Conservation (phyloP, 257 asterid species). For the Gentiana straminea region DNA sequence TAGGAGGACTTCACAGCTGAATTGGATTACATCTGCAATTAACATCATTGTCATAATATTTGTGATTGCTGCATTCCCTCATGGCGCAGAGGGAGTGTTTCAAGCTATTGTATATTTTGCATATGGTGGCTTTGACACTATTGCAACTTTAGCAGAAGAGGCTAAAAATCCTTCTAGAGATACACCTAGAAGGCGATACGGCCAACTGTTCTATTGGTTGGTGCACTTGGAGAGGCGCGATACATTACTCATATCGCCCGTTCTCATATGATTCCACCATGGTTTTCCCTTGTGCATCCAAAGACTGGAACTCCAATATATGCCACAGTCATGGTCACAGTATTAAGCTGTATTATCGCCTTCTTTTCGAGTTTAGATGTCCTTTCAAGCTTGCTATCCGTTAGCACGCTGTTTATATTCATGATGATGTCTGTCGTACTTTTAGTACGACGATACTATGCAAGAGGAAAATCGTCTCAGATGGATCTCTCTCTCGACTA, state of each 20-base stretch:
- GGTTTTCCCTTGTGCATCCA: conserved; percentile 20
- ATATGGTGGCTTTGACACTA: conserved; percentile 27
- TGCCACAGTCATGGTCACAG: conserved; percentile 19
- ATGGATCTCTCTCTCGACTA: conserved; percentile 5
- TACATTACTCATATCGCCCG: conserved; percentile 31
- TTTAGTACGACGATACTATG: conserved; percentile 26
- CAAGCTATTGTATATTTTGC: conserved; percentile 24
- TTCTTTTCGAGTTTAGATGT: conserved; percentile 24
- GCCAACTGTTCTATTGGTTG: conserved; percentile 27
- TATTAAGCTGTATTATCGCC: conserved; percentile 16
- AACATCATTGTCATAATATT: conserved; percentile 18
- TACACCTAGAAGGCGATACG: conserved; percentile 21
- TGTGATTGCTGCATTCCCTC: conserved; percentile 20
- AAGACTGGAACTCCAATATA: conserved; percentile 26
- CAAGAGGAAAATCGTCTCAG: conserved; percentile 15
- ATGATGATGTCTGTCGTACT: conserved; percentile 19
- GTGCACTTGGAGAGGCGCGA: conserved; percentile 20
- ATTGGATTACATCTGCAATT: conserved; percentile 21
- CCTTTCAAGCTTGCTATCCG: conserved; percentile 21
- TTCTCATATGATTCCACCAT: conserved; percentile 29
- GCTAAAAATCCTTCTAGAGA: conserved; percentile 26
- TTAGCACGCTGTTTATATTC: conserved; percentile 25
- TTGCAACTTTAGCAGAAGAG: conserved; percentile 26
- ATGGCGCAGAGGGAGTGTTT: conserved; percentile 18
- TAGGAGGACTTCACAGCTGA: conserved; percentile 18